Conservation (phyloP, 306 rosid genomes). For the Trichosanthes truncata region DNA sequence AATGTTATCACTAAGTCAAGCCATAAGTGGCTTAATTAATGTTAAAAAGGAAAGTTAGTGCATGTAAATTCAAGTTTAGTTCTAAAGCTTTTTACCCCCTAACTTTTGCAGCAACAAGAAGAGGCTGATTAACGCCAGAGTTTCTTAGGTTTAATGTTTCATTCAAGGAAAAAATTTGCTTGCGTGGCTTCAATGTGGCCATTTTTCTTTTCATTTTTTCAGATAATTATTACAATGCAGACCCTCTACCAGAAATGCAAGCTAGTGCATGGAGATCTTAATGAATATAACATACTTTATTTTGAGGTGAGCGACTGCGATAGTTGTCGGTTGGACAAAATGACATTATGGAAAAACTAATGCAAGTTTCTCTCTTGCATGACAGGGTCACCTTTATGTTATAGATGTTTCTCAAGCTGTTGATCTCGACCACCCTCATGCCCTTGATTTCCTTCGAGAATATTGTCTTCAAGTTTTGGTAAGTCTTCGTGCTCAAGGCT, state of each 20-base stretch:
- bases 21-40: neutral
- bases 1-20: neutral
- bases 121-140: neutral
- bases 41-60: neutral
- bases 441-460: slow-evolving; percentile 73
- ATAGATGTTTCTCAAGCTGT: slow-evolving; percentile 95
- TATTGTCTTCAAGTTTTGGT: slow-evolving; percentile 78
- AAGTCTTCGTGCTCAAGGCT: slow-evolving; percentile 8
- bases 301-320: slow-evolving; percentile 42
- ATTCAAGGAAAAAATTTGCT: neutral
- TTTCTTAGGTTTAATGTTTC: neutral
- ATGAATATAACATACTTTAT: slow-evolving; percentile 84
- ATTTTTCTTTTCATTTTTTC: slow-evolving; percentile 1
- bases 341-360: neutral
- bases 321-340: neutral
- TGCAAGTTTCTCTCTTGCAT: neutral
- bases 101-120: neutral
- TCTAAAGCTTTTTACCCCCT: neutral
- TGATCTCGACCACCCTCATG: slow-evolving; percentile 82
- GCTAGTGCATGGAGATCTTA: slow-evolving; percentile 90
- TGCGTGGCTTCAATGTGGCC: neutral
- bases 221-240: slow-evolving; percentile 80
- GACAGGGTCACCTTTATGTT: slow-evolving; percentile 77
- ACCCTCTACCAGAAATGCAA: slow-evolving; percentile 81
- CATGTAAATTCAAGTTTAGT: neutral